Evolutionary conservation across 108 stramenopile genomes (phyloP).

Genomic region (Schizochytrium sp.): DNA sequence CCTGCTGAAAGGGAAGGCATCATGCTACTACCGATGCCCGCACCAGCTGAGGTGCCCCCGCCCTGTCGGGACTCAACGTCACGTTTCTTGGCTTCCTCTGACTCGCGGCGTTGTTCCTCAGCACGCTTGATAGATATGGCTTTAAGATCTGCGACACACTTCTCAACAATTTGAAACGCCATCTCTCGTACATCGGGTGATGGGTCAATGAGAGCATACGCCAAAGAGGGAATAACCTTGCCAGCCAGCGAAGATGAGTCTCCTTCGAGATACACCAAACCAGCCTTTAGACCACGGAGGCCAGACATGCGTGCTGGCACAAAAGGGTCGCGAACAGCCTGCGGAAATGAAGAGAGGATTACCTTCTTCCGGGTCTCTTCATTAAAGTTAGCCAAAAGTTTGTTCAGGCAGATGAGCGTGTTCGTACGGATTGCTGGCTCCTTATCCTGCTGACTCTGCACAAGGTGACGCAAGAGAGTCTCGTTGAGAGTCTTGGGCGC

Average conservation of each 20-base stretch:
- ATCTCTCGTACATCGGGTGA: constrained; percentile 16
- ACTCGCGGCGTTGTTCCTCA: constrained; percentile 10
- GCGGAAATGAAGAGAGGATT: constrained; percentile 1
- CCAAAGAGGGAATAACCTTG: constrained; percentile 22
- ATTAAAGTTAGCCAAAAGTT: background rate
- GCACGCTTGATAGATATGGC: constrained; percentile 24
- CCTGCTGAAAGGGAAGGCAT: background rate
- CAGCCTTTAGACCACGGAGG: constrained; percentile 35
- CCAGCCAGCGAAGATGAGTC: constrained; percentile 8
- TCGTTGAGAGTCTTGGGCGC: constrained; percentile 45
- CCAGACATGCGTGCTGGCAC: constrained; percentile 35
- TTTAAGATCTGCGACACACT: background rate
- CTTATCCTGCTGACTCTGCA: constrained; percentile 16
- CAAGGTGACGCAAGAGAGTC: constrained; percentile 27
- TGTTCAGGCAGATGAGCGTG: constrained; percentile 48
- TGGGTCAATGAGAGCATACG: constrained; percentile 58
- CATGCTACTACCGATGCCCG: background rate
- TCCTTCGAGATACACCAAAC: background rate
- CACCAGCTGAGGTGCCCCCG: background rate
- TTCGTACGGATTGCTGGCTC: constrained; percentile 58
- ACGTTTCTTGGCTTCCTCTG: constrained; percentile 53
- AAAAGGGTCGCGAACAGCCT: constrained; percentile 35
- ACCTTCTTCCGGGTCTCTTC: constrained; percentile 60
- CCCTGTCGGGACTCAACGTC: constrained; percentile 17
- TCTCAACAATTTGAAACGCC: constrained; percentile 13